Percentiles rank a stretch among this genome's conserved stretches.
Evolutionary conservation across 257 asterid genomes (phyloP).

Genomic region (Anisodus acutangulus): DNA sequence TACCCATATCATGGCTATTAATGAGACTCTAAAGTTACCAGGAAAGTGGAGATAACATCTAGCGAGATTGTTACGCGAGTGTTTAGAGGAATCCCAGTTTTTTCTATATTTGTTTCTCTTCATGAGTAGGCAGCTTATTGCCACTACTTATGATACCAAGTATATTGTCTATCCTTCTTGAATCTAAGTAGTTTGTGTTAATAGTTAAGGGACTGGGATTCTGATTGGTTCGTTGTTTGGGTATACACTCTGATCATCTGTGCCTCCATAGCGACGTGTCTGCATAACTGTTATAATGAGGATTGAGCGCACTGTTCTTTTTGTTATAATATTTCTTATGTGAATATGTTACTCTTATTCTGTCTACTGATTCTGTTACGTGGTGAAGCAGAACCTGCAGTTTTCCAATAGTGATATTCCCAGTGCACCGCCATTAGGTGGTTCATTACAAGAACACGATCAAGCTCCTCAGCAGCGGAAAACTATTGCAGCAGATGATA

Average conservation of each 20-base stretch:
- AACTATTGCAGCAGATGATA: constrained; percentile 39
- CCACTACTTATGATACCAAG: background rate
- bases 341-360: constrained; percentile 8
- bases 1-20: constrained; percentile 4
- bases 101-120: background rate
- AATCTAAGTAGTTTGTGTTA: background rate
- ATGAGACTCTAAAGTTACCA: background rate
- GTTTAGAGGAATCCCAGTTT: background rate
- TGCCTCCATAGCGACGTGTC: background rate
- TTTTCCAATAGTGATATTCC: constrained; percentile 53
- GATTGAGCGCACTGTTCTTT: background rate
- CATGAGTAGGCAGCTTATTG: background rate
- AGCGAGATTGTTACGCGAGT: background rate
- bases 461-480: constrained; percentile 47
- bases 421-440: constrained; percentile 79
- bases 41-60: background rate
- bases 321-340: constrained; percentile 15
- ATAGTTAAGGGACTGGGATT: constrained; percentile 14
- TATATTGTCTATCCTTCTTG: background rate
- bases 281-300: background rate
- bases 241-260: constrained; percentile 11
- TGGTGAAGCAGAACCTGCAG: constrained; percentile 38
- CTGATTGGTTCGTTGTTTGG: background rate
- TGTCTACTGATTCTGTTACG: constrained; percentile 40
- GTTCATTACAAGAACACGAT: constrained; percentile 39